Base-by-base conservation (phyloP, 495 filamentous ascomycete genomes). In the Xylaria venustula region DNA sequence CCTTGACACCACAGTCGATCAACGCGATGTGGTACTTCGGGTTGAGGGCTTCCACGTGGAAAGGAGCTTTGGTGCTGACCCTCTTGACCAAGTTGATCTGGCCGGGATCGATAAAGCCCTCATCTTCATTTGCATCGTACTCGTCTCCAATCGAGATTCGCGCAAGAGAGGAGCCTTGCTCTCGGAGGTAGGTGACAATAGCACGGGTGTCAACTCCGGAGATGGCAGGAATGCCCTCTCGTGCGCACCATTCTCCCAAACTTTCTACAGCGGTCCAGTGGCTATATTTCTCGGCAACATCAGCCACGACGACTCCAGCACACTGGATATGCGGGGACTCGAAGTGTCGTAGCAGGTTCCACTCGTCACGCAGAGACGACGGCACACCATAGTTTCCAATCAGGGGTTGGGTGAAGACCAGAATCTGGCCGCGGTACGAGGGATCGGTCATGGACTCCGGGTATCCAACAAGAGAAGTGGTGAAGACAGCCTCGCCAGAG, bases 371-470 rank as follows among this genome's bases (percentile, higher is more conserved):
- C 68, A 82, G 83, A 32, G 80, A 82, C 14, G 90, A 91, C 2
- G 92, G 92, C 1, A 96, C 92, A 67, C 94, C 94, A 71, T 99
- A 99, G 81, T 99, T 99, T 64, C 94, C 94, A 74, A 99, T 97
- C 63, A 99, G 79, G n/a, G 94, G 94, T 73, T 96, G 91, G 55
- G 94, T 99, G 82, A 99, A 97, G 69, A 98, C 93, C 67, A 97
- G 80, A 59, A 98, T 98, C 79, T 99, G 95, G 45, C 95, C 95
- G 65, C 95, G 92, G 82, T 99, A 99, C 30, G 94, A 98, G 40
- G 94, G 95, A 69, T 98, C 95, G 70, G 94, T 98, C 85, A 99
- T 86, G 45, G 93, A 97, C 79, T 98, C 95, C 62, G 94, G 94
- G 72, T 98, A 98, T 61, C 91, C 92, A 60, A 97, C 93, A 59